Evolutionary conservation across 495 filamentous ascomycete species (phyloP), one percentile per base, ranked within the genome.

Genomic region (Hypoxylon perforatum): DNA sequence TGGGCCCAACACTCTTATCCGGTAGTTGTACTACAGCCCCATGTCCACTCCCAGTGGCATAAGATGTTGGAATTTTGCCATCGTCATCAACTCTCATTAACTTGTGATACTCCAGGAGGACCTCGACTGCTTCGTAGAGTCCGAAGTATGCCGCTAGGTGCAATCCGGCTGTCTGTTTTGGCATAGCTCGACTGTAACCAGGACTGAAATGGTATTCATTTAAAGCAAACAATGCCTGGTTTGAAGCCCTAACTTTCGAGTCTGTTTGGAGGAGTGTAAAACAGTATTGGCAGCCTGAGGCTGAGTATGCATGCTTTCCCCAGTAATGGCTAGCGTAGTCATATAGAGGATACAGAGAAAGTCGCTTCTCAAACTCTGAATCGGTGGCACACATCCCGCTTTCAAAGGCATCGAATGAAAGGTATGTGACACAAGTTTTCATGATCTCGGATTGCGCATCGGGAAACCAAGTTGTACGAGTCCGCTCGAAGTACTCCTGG

Each of bases 311-410:
- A 72, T 83, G 78, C 57, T 77, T 23, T 9, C 80, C 82, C 83
- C 81, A 84, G 54, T 83, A 56, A 9, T 48, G 30, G 21, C 79
- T 68, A 11, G 79, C 74, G 63, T 84, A 85, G 10, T 72, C 39
- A 45, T 77, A 74, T 14, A 85, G 70, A 3, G 50, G 57, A 65
- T 80, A 51, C 35, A 61, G 9, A n/a, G 48, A 18, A 1, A 79
- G 19, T 35, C 73, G 66, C 19, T 49, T 19, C 46, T 75, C 46
- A 36, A 80, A 72, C 35, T 71, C 72, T 44, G 58, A 39, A 35
- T 76, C 63, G 10, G 38, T 72, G 0, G 1, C 21, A 47, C 76
- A 80, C 52, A 0, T 25, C 2, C 78, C 77, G 15, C 0, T 30
- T 33, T 71, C 53, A 53, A 84, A 83, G 22, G 22, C 53, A 23